phyloP scores from a whole-genome alignment of 441 rosid species.

The Erodium texanum region DNA sequence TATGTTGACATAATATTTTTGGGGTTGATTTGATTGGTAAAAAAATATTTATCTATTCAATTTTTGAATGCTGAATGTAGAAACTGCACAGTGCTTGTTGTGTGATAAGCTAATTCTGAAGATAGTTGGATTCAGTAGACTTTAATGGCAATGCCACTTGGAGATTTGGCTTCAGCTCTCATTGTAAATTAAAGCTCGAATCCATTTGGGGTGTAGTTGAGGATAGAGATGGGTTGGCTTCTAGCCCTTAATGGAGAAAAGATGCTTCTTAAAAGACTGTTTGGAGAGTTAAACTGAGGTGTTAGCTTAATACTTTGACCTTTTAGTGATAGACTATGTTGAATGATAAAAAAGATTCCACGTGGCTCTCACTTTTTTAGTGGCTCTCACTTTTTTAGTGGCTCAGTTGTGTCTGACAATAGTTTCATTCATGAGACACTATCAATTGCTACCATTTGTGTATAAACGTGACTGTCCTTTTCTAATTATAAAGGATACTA shows the following conservation, averaged over 20 bases:
- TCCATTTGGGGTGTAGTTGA: too few species aligned
- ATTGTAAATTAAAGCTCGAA: too few species aligned
- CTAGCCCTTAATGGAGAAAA: neutral
- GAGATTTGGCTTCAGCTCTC: too few species aligned
- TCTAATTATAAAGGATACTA: conserved; percentile 5
- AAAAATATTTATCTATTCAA: neutral
- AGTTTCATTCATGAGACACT: neutral
- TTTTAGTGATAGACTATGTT: neutral
- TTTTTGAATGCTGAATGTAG: neutral
- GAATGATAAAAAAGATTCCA: neutral
- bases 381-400: neutral
- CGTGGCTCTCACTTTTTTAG: neutral
- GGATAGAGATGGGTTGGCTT: neutral
- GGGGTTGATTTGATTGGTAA: neutral
- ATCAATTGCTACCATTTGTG: neutral
- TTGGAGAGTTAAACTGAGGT: neutral
- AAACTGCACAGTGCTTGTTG: neutral
- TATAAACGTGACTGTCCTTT: neutral
- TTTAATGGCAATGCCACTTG: neutral
- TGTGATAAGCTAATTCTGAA: neutral
- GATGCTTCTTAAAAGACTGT: neutral
- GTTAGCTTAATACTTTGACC: neutral
- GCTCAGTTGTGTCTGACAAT: neutral
- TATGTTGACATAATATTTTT: neutral
- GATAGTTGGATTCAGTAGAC: neutral